A percentile compares a stretch with the other conserved stretches of the same genome.
Evolutionary conservation across 2,329 filamentous ascomycete species (phyloP).

Genomic region (Curvularia lunata): DNA sequence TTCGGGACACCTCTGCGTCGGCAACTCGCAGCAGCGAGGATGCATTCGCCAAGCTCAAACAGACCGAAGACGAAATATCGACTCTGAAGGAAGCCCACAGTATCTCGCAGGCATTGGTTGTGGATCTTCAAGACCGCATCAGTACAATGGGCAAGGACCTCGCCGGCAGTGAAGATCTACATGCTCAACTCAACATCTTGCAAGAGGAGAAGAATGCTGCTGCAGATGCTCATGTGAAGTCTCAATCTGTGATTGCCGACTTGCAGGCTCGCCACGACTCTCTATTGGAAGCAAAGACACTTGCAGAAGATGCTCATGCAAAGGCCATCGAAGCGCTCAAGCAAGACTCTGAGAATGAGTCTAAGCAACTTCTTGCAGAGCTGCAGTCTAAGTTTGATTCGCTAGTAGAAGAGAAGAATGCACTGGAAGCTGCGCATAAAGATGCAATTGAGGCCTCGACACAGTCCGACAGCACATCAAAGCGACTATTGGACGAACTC

Average conservation of each 20-base stretch:
- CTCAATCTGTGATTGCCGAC: conserved; percentile 37
- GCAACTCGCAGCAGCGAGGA: conserved; percentile 33
- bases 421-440: conserved; percentile 33
- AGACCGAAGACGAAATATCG: conserved; percentile 34
- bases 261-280: conserved; percentile 40
- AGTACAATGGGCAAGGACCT: conserved; percentile 28
- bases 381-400: conserved; percentile 39
- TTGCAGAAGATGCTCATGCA: conserved; percentile 39
- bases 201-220: conserved; percentile 28
- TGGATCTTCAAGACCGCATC: conserved; percentile 33
- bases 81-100: conserved; percentile 30
- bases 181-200: conserved; percentile 23
- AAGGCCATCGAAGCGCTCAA: conserved; percentile 40
- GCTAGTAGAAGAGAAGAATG: conserved; percentile 36
- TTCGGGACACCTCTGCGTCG: conserved; percentile 33
- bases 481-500: conserved; percentile 16
- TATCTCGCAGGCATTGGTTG: conserved; percentile 29
- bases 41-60: conserved; percentile 31
- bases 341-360: conserved; percentile 36
- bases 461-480: conserved; percentile 30
- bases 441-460: conserved; percentile 35
- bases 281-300: conserved; percentile 39
- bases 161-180: conserved; percentile 14
- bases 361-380: conserved; percentile 37
- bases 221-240: conserved; percentile 32